phyloP scores from a whole-genome alignment of 768 basidiomycete species.

The Phanerodontia chrysosporium region DNA sequence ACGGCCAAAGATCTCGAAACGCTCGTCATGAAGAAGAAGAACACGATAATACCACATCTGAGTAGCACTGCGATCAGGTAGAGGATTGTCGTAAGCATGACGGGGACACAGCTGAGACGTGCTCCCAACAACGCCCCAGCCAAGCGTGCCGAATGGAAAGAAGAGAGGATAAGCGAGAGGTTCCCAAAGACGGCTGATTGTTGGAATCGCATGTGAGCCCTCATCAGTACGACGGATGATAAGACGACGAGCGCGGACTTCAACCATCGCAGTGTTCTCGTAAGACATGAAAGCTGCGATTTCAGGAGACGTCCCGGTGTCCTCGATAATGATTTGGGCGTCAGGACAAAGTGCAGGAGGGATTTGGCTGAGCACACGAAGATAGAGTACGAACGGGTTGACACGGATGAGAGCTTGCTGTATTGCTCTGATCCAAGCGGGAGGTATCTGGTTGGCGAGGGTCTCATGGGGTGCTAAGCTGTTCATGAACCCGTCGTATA shows the following conservation, averaged over 20 bases:
- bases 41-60: constrained; percentile 33
- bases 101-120: too few relatives aligned
- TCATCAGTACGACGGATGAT: neutral
- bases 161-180: constrained; percentile 34
- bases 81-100: too few relatives aligned
- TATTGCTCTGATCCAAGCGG: constrained; percentile 13
- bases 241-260: constrained; percentile 17
- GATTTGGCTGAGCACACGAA: constrained; percentile 7
- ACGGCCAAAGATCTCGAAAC: constrained; percentile 32
- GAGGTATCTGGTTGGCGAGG: constrained; percentile 4
- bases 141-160: constrained; percentile 31
- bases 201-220: constrained; percentile 19
- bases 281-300: constrained; percentile 25
- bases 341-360: constrained; percentile 12
- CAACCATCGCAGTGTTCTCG: constrained; percentile 14
- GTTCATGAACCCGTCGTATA: constrained; percentile 31
- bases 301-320: constrained; percentile 21
- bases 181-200: constrained; percentile 31
- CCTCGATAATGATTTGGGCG: constrained; percentile 17
- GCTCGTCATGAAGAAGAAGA: constrained; percentile 26
- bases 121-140: constrained; percentile 34
- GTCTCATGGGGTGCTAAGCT: neutral
- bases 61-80: too few relatives aligned
- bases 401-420: constrained; percentile 1
- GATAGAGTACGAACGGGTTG: constrained; percentile 16